phyloP scores from a whole-genome alignment of 1,284 basidiomycete species.

The Xerocomus amazonicus region DNA sequence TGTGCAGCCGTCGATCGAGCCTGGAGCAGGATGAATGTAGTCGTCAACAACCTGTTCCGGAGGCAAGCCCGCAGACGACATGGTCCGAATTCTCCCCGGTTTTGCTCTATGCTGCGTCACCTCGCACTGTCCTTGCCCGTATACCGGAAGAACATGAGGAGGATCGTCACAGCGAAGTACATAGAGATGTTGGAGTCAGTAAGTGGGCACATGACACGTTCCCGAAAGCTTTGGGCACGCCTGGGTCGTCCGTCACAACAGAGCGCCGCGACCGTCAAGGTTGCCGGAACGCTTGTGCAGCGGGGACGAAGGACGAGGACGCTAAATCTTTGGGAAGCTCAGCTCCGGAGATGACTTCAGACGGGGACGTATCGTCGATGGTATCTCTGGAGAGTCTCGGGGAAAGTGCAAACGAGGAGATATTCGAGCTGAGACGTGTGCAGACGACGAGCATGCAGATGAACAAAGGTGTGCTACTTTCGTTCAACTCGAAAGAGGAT shows the following conservation, averaged over 20 bases:
- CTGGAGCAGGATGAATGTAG: conserved; percentile 2
- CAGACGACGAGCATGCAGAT: conserved; percentile 47
- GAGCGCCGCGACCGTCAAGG: neutral
- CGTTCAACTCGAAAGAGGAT: conserved; percentile 19
- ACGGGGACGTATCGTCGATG: conserved; percentile 23
- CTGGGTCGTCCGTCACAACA: neutral
- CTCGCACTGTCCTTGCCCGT: conserved; percentile 21
- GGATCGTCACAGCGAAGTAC: conserved; percentile 21
- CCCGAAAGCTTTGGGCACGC: neutral
- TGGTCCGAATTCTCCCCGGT: conserved; percentile 31
- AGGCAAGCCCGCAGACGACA: conserved; percentile 22
- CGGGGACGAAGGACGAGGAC: conserved; percentile 17
- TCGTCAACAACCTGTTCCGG: neutral
- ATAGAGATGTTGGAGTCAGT: neutral
- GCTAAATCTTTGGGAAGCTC: conserved; percentile 22
- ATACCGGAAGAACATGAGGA: conserved; percentile 33
- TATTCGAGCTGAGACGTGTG: conserved; percentile 42
- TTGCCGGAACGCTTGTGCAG: neutral
- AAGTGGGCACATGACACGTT: neutral
- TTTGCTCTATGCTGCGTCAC: conserved; percentile 16
- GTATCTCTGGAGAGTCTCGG: conserved; percentile 26
- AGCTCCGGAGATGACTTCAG: conserved; percentile 28
- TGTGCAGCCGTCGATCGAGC: conserved; percentile 10
- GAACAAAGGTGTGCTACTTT: conserved; percentile 42
- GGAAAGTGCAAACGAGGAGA: conserved; percentile 29